Percentiles rank a stretch among this genome's conserved stretches.
Conservation (phyloP, 2,329 filamentous ascomycete genomes). For the Claviceps pazoutovae region DNA sequence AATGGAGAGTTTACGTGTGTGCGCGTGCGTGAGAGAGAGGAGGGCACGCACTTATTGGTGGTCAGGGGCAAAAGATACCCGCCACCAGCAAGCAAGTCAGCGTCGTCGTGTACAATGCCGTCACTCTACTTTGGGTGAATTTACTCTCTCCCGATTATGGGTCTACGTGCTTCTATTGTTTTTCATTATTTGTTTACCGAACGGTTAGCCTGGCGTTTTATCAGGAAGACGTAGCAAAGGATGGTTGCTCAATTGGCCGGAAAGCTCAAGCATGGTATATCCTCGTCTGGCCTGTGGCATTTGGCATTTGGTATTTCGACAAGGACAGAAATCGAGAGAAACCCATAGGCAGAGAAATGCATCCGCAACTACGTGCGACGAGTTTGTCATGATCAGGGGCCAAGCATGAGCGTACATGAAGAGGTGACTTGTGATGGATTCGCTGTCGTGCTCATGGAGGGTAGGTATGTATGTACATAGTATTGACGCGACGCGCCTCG, state of each 20-base stretch:
- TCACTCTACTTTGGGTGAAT: neutral
- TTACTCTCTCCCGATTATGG: neutral
- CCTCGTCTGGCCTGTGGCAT: neutral
- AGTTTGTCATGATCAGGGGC: neutral
- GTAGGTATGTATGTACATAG: no score
- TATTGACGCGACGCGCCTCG: no score
- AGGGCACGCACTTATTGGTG: neutral
- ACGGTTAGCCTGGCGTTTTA: constrained; percentile 4
- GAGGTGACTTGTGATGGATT: neutral
- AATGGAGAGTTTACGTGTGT: constrained; percentile 8
- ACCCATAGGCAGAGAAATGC: neutral
- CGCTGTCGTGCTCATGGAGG: neutral
- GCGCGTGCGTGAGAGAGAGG: neutral
- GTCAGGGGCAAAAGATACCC: neutral
- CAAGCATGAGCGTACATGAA: neutral
- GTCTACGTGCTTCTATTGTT: neutral
- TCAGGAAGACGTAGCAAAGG: constrained; percentile 4
- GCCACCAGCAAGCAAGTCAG: neutral
- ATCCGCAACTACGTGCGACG: neutral
- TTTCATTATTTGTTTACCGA: neutral
- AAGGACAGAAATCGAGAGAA: neutral
- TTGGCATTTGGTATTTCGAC: neutral
- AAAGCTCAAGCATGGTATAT: neutral
- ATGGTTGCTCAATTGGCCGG: constrained; percentile 1
- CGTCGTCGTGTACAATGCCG: neutral